These are phyloP conservation scores for Mycena maculata DNA, from an alignment of 768 basidiomycete species.

Conservation along the genomic window DNA sequence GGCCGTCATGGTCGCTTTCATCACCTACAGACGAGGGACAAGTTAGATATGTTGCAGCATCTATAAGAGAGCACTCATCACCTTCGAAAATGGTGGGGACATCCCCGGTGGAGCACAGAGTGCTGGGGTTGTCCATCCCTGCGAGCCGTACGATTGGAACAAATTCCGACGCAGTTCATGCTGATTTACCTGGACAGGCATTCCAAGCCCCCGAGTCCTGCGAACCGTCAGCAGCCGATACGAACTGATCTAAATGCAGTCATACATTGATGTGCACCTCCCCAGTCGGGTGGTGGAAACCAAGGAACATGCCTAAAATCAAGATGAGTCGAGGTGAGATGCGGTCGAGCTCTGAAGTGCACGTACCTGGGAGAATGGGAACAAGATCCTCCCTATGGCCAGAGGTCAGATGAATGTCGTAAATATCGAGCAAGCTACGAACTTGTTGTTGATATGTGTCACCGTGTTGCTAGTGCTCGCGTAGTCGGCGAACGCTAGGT, in stretches of 20 bases:
- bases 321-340: slow-evolving; percentile 28
- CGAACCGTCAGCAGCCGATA: neutral
- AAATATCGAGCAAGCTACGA: slow-evolving; percentile 20
- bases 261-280: slow-evolving; percentile 49
- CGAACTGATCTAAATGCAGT: neutral
- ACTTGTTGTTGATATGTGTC: slow-evolving; percentile 68
- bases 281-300: slow-evolving; percentile 59
- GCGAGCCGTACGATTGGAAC: slow-evolving; percentile 21
- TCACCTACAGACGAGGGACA: no score
- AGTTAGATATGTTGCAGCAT: no score
- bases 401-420: neutral
- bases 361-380: slow-evolving; percentile 53
- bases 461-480: slow-evolving; percentile 59
- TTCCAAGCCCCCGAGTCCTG: slow-evolving; percentile 58
- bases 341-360: neutral
- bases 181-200: slow-evolving; percentile 60
- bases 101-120: slow-evolving; percentile 63
- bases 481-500: slow-evolving; percentile 69
- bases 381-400: slow-evolving; percentile 47
- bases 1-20: no score
- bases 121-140: slow-evolving; percentile 72
- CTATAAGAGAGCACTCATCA: slow-evolving; percentile 54
- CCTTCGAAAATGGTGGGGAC: slow-evolving; percentile 63
- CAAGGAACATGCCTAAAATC: slow-evolving; percentile 51
- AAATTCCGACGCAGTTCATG: neutral